Conservation (phyloP, 73 alveolate species). For the Durusdinium trenchii region DNA sequence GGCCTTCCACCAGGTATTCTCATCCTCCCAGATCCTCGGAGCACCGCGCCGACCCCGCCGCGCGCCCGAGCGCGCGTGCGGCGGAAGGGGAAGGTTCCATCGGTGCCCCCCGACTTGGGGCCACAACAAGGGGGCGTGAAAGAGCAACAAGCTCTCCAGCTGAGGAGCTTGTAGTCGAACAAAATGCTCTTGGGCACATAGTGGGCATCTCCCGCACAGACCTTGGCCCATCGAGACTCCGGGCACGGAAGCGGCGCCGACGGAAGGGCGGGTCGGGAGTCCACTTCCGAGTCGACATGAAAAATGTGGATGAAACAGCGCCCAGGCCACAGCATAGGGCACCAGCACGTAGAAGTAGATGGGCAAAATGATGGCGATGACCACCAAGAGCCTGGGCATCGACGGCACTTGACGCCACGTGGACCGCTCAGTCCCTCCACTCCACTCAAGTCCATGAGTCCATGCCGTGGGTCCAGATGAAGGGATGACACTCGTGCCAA, state of each 20-base stretch:
- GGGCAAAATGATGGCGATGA: conserved; percentile 48
- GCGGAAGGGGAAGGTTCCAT: no score
- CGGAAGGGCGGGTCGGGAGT: no score
- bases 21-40: conserved; percentile 70
- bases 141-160: no score
- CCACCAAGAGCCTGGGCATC: neutral
- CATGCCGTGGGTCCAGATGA: neutral
- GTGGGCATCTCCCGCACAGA: conserved; percentile 88
- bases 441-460: neutral
- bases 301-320: no score
- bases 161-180: conserved; percentile 57
- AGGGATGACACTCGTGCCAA: neutral
- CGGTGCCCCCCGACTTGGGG: no score
- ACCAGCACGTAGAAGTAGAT: conserved; percentile 50
- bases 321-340: conserved; percentile 83
- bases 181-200: conserved; percentile 61
- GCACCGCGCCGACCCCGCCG: no score
- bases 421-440: neutral
- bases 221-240: no score
- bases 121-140: no score
- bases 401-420: neutral
- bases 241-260: no score
- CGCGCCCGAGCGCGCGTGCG: no score
- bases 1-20: conserved; percentile 95
- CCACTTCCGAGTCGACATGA: no score